Conservation (phyloP, 768 basidiomycete genomes). For the Mycena polygramma region DNA sequence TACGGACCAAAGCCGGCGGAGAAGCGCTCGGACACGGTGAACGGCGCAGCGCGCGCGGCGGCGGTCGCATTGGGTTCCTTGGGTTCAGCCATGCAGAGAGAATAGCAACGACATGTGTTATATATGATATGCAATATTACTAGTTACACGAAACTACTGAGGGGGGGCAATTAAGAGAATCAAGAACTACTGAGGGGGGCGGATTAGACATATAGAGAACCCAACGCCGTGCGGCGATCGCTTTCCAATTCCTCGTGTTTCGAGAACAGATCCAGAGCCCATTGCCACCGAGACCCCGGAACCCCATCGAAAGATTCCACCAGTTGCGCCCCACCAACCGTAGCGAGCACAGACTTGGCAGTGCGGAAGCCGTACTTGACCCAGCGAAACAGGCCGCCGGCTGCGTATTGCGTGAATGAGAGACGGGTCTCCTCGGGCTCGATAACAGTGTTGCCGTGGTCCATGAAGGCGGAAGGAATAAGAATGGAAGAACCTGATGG, state of each 20-base stretch:
- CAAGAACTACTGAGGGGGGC: neutral
- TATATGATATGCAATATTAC: too few relatives aligned
- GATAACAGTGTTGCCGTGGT: conserved; percentile 38
- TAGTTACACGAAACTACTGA: too few relatives aligned
- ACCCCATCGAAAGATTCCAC: neutral
- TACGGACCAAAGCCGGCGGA: too few relatives aligned
- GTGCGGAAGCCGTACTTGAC: conserved; percentile 37
- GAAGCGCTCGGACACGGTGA: too few relatives aligned
- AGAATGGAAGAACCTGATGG: conserved; percentile 36
- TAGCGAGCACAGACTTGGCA: neutral
- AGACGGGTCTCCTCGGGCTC: conserved; percentile 24
- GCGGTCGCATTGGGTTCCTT: too few relatives aligned
- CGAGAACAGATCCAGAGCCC: conserved; percentile 11
- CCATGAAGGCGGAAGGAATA: conserved; percentile 34
- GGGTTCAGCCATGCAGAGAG: too few relatives aligned
- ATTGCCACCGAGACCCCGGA: conserved; percentile 16
- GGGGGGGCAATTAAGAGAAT: too few relatives aligned
- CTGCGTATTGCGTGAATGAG: conserved; percentile 40
- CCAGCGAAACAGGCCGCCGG: conserved; percentile 39
- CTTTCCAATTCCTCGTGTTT: conserved; percentile 6
- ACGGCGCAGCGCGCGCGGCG: too few relatives aligned
- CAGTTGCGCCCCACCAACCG: neutral
- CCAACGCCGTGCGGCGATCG: neutral
- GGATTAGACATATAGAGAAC: neutral
- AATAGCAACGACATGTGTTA: too few relatives aligned